Conservation (phyloP, 768 basidiomycete genomes). For the Kwoniella bestiolae region DNA sequence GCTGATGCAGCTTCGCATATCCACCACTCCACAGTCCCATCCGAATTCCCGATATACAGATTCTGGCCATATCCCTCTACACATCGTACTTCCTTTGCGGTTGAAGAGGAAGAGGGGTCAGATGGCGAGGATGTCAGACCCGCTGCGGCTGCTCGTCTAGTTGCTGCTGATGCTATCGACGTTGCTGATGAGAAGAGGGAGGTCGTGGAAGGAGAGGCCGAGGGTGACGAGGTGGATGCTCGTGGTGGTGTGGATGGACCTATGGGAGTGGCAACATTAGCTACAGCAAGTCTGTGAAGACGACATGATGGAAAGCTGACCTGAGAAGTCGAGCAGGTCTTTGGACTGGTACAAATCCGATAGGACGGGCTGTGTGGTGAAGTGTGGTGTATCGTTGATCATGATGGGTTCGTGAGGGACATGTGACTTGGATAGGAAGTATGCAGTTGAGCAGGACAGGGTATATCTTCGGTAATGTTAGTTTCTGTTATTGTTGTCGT, state of each 20-base stretch:
- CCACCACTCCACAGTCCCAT: slow-evolving; percentile 82
- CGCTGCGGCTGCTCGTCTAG: slow-evolving; percentile 43
- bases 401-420: background rate
- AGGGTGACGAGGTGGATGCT: slow-evolving; percentile 3
- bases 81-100: slow-evolving; percentile 35
- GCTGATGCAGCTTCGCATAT: slow-evolving; percentile 63
- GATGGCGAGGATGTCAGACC: slow-evolving; percentile 9
- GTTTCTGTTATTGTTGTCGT: slow-evolving; percentile 2
- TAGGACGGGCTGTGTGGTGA: slow-evolving; percentile 40
- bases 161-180: slow-evolving; percentile 48
- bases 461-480: too few species aligned
- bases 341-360: slow-evolving; percentile 39
- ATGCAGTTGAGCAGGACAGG: too few species aligned
- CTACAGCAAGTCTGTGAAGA: too few species aligned
- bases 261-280: too few species aligned
- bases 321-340: slow-evolving; percentile 52
- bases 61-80: slow-evolving; percentile 62
- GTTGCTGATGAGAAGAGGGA: slow-evolving; percentile 45
- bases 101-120: background rate
- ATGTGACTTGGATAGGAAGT: background rate
- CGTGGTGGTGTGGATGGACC: slow-evolving; percentile 32
- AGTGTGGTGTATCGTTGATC: slow-evolving; percentile 32
- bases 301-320: slow-evolving; percentile 14
- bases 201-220: slow-evolving; percentile 21
- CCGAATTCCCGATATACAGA: slow-evolving; percentile 82